Base-by-base conservation (phyloP, 2,329 filamentous ascomycete species). In the Bipolaris cookei region DNA sequence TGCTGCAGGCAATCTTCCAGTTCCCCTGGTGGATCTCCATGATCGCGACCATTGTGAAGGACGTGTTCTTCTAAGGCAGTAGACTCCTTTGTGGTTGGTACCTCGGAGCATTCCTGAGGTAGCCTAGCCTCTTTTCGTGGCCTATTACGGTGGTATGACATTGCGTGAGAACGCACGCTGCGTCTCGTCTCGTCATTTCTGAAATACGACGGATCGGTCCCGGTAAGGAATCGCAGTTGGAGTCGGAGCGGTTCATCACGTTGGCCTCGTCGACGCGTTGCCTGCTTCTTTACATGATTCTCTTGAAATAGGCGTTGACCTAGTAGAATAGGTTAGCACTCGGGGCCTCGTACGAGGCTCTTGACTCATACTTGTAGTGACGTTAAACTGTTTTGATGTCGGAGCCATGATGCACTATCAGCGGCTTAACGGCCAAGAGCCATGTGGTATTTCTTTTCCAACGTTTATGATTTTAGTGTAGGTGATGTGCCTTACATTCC, bases 141-240 rank as follows among this genome's bases (percentile, higher is more conserved):
- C 39, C 64, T 65, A 41, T 69, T 72, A 41, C 68, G 58, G 52
- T 70, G 69, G 18, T 70, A 64, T 6, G 66, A 68, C 72, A 74
- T 76, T 21, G 69, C 72, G 49, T 73, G 70, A 4, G 71, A 74
- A 7, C 72, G 72, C 42, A 76, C 65, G 45, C 63, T 71, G 32
- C 66, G 62, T 52, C 68, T 72, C 4, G 62, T 59, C 4, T 59
- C 51, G 32, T 65, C 63, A 41, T 69, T 61, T 23, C 67, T 74
- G 58, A 76, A 76, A 11, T 74, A 64, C 4, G 69, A 65, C 1
- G 63, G 72, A 43, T 73, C 61, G 32, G 71, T 75, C 23, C 69
- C 71, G 2, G 68, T 71, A 10, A 75, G 48, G 25, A 75, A 74
- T 32, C 71, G 70, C n/a, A 70, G 49, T 59, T 71, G 64, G 2